phyloP scores from a whole-genome alignment of 805 yeast genomes.

The Myxozyma vanderwaltii region DNA sequence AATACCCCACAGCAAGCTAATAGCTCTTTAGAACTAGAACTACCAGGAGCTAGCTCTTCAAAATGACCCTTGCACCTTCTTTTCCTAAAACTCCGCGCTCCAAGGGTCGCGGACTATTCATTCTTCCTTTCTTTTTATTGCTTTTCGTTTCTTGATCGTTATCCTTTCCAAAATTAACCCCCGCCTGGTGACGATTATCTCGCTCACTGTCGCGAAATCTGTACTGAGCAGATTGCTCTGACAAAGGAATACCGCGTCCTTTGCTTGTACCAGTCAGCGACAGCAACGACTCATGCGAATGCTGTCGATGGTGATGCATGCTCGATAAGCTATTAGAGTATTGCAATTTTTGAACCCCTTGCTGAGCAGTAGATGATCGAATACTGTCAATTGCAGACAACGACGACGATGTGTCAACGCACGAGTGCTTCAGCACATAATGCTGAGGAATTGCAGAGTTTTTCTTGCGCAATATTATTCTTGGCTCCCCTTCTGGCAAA shows the following conservation, averaged over 20 bases:
- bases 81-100: conserved; percentile 21
- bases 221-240: background rate
- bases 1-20: no score
- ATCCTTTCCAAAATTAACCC: background rate
- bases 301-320: background rate
- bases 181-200: background rate
- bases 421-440: background rate
- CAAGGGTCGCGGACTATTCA: conserved; percentile 9
- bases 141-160: background rate
- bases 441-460: conserved; percentile 13
- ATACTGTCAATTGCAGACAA: background rate
- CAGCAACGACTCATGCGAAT: background rate
- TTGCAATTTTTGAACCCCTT: background rate
- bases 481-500: background rate
- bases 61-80: conserved; percentile 19
- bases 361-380: background rate
- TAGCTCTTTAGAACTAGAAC: no score
- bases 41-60: conserved; percentile 1
- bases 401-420: background rate
- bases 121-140: conserved; percentile 6
- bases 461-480: background rate
- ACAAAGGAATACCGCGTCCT: background rate
- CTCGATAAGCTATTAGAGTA: background rate
- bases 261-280: background rate
- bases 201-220: background rate